Base-by-base conservation (phyloP, 176 grass and related monocot genomes). In the Oryza glaberrima region DNA sequence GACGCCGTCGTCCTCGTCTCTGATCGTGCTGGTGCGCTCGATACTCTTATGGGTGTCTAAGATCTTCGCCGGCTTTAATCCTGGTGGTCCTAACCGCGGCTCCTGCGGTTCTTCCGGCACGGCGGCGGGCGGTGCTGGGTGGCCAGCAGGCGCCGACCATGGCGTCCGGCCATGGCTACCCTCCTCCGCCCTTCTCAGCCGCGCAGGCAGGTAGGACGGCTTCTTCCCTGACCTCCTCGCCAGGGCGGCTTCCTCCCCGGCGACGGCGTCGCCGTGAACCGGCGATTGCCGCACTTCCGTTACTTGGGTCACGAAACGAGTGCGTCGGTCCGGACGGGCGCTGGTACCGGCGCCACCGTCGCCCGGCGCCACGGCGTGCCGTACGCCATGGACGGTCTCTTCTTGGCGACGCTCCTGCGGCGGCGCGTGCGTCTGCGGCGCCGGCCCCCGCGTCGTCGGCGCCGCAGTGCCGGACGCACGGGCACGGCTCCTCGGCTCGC, bases 21-120 rank as follows among this genome's bases (percentile, higher is more conserved):
- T 46, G 54, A 89, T 9, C 77, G 82, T 81, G 40, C 28, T 51
- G 40, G 76, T 72, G 87, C 28, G 77, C 82, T 71, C 63, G 64
- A 80, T 26, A 1, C 4, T n/a, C 72, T 82, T 82, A 1, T 79
- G 77, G 23, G 44, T 5, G 61, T 7, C 23, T 1, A 20, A 7
- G 9, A 12, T 48, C 46, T 48, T 13, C 3, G 4, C 40, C 40
- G 63, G 77, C 11, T 5, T 54, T 54, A 41, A 40, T 7, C 17
- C 25, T 43, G 32, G 43, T 4, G 63, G 64, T 19, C 7, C 54
- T 16, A 10, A 10, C 41, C 41, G 25, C 25, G 47, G 10, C 77
- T 15, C 2, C 34, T 4, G 71, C 32, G 0, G 16, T 0, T 38
- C 41, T 0, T 35, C 69, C 15, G 20, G 54, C 54, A 66, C 10